Base-by-base conservation (phyloP, 2,329 filamentous ascomycete species). In the Penicillium polonicum region DNA sequence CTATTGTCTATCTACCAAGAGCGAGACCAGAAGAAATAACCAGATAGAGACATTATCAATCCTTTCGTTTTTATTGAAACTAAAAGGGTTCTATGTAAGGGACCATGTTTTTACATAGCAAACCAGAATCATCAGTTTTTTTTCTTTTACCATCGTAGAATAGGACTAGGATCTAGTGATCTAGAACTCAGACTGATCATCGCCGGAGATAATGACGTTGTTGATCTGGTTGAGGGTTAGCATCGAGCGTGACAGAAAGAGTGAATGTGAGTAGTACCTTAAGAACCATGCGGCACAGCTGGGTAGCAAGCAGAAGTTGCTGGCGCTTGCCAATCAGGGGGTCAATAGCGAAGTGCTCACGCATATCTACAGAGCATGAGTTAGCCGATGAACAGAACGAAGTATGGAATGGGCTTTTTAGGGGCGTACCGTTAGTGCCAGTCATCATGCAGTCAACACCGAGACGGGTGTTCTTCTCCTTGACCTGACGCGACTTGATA, bases 381-480 rank as follows among this genome's bases (percentile, higher is more conserved):
- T 65, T 57, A 66, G 57, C 33, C 2, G 2, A 25, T 17, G 39
- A 48, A 58, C 35, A 46, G 15, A 17, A 19, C 31, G 13, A n/a
- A 12, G 17, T 15, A 31, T 19, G 21, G 5, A 41, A 27, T 36
- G 15, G 15, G 23, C 2, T 15, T n/a, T 12, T 13, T 46, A 27
- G 58, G 43, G 41, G 59, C 82, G 76, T 78, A 87, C 85, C 85
- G 78, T 97, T 97, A 80, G 84, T 92, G 67, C 94, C 94, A 36
- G 87, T 89, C 76, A 90, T 86, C 94, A 99, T 97, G 83, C 95
- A 99, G 81, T 99, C 94, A 45, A 99, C 93, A 66, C 94, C 94
- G 60, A 97, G 82, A 66, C 87, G 86, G 48, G 86, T 81, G 75
- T 88, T 88, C 70, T 87, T 85, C 78, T 90, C 89, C 82, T 93